phyloP scores from a whole-genome alignment of 352 stramenopile species.

The Globisporangium cylindrosporum region DNA sequence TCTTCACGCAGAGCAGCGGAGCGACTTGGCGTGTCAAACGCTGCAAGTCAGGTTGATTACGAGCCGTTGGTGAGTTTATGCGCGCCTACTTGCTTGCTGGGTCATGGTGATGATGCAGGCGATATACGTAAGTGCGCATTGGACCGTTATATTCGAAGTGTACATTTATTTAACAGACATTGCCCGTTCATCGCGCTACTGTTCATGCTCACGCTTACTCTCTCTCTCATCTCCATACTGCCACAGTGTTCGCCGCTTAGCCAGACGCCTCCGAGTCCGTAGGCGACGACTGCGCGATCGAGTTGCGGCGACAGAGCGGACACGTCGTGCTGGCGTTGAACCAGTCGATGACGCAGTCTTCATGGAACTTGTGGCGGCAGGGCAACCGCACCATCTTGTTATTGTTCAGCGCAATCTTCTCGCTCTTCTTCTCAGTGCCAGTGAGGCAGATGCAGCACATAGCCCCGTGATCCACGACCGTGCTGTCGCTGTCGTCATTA shows the following conservation, averaged over 20 bases:
- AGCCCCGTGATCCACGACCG: conserved; percentile 9
- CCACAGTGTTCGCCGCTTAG: neutral
- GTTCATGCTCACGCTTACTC: neutral
- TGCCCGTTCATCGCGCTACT: neutral
- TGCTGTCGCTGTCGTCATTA: conserved; percentile 15
- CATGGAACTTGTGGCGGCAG: conserved; percentile 69
- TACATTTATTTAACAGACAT: no score
- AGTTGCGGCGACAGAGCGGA: conserved; percentile 46
- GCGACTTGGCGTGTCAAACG: no score
- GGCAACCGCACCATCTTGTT: conserved; percentile 47
- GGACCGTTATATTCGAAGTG: no score
- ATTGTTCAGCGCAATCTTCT: conserved; percentile 21
- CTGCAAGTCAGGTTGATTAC: no score
- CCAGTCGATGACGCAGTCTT: conserved; percentile 77
- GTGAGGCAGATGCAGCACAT: conserved; percentile 12
- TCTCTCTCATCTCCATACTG: neutral
- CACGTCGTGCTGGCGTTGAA: conserved; percentile 69
- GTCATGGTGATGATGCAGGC: no score
- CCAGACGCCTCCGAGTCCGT: neutral
- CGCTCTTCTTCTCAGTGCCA: neutral
- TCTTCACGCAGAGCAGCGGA: no score
- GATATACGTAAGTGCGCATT: no score
- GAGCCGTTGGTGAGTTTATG: no score
- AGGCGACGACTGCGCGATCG: neutral
- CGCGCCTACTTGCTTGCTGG: no score